A percentile compares a stretch with the other conserved stretches of the same genome.
These are phyloP conservation scores for Coemansia sp. DNA, from an alignment of 192 early-diverging fungal species.

Conservation along the genomic window DNA sequence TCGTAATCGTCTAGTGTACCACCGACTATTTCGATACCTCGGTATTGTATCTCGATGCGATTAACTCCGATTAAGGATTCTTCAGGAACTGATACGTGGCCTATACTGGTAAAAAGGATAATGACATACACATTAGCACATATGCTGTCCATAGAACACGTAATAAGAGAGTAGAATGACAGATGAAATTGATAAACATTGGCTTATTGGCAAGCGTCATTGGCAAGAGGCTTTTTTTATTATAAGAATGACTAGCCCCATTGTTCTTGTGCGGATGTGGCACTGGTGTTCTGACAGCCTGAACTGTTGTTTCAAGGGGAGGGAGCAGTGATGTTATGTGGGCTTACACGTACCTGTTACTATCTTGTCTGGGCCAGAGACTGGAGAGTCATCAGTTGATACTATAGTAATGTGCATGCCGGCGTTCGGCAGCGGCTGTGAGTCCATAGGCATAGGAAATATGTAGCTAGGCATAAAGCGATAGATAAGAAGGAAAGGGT, in stretches of 20 bases:
- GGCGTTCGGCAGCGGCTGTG: constrained; percentile 1
- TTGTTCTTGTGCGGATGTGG: too few species aligned
- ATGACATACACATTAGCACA: neutral
- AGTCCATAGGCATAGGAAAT: constrained; percentile 6
- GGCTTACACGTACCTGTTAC: constrained; percentile 11
- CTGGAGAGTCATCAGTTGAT: neutral
- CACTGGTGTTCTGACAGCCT: too few species aligned
- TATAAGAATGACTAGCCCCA: too few species aligned
- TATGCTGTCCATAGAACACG: neutral
- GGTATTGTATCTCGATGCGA: constrained; percentile 37
- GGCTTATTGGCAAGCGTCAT: neutral
- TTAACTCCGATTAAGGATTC: constrained; percentile 8
- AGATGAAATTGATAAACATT: neutral
- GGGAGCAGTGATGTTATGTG: too few species aligned
- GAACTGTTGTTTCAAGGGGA: too few species aligned
- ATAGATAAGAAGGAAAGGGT: constrained; percentile 10
- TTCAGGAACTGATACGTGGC: constrained; percentile 25
- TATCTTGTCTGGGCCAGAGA: constrained; percentile 16
- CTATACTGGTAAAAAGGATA: constrained; percentile 16
- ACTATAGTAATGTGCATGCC: constrained; percentile 7
- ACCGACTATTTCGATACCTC: constrained; percentile 46
- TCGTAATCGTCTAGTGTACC: constrained; percentile 46
- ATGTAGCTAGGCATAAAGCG: constrained; percentile 10
- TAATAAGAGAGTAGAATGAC: neutral
- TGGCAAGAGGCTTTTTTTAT: constrained; percentile 5